Conservation (phyloP, 768 basidiomycete genomes). For the Phlegmacium glaucopus region DNA sequence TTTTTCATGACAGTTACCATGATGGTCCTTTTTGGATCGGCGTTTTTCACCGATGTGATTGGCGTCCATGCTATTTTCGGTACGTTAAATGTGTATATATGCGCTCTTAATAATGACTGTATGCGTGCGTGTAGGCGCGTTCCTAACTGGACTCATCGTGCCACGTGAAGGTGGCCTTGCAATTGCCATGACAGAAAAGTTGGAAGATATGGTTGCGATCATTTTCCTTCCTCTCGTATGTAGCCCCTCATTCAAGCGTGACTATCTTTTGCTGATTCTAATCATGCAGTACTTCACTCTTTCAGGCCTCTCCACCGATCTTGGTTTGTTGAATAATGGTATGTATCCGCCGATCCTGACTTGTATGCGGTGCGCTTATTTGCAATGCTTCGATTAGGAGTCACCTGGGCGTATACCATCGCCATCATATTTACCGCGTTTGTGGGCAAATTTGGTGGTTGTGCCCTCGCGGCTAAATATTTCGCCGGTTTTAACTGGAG, state of each 20-base stretch:
- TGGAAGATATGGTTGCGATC: slow-evolving; percentile 94
- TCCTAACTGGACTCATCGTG: slow-evolving; percentile 76
- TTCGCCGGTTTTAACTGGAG: slow-evolving; percentile 75
- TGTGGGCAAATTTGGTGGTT: slow-evolving; percentile 86
- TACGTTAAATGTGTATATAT: slow-evolving; percentile 17
- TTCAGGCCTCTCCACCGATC: slow-evolving; percentile 86
- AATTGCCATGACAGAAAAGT: slow-evolving; percentile 85
- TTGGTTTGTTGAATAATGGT: slow-evolving; percentile 81
- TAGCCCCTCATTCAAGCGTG: neutral
- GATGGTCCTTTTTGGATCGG: slow-evolving; percentile 76
- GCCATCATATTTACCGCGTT: slow-evolving; percentile 80
- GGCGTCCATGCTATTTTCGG: slow-evolving; percentile 93
- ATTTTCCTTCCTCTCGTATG: slow-evolving; percentile 84
- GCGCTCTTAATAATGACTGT: neutral
- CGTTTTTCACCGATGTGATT: slow-evolving; percentile 92
- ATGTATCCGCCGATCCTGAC: slow-evolving; percentile 3
- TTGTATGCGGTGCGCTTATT: neutral
- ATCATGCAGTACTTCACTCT: slow-evolving; percentile 78
- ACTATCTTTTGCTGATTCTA: slow-evolving; percentile 3
- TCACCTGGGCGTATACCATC: slow-evolving; percentile 87
- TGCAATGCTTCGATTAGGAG: slow-evolving; percentile 34
- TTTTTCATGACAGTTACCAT: slow-evolving; percentile 88
- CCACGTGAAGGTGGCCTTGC: slow-evolving; percentile 87
- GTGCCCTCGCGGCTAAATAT: slow-evolving; percentile 62
- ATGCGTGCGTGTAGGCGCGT: slow-evolving; percentile 50